Evolutionary conservation across 805 yeast species (phyloP).

Genomic region (Metschnikowia similis): DNA sequence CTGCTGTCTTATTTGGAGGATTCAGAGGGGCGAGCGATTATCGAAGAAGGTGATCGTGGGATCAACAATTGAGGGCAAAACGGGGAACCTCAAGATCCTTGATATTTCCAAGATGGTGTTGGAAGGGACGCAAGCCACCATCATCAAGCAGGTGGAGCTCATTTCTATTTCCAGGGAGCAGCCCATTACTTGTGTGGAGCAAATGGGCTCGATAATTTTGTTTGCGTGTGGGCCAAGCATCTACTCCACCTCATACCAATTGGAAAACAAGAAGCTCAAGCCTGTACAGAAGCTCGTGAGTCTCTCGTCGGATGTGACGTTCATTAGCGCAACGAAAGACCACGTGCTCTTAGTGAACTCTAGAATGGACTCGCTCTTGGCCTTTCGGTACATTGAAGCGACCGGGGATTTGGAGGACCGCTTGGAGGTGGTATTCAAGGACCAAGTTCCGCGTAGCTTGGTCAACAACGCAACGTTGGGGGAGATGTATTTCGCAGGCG

Average conservation of each 20-base stretch:
- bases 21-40: slow-evolving; percentile 24
- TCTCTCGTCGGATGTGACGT: slow-evolving; percentile 29
- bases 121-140: slow-evolving; percentile 12
- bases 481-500: slow-evolving; percentile 27
- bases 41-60: slow-evolving; percentile 38
- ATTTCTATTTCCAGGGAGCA: slow-evolving; percentile 27
- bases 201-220: slow-evolving; percentile 29
- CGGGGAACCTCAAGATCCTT: slow-evolving; percentile 30
- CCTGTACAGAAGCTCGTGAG: slow-evolving; percentile 22
- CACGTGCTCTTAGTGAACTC: slow-evolving; percentile 26
- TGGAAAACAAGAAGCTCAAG: slow-evolving; percentile 29
- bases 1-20: slow-evolving; percentile 33
- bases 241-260: slow-evolving; percentile 31
- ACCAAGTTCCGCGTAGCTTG: slow-evolving; percentile 31
- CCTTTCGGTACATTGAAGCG: slow-evolving; percentile 19
- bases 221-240: slow-evolving; percentile 29
- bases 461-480: slow-evolving; percentile 27
- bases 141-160: slow-evolving; percentile 26
- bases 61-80: slow-evolving; percentile 17
- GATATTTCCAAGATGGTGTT: slow-evolving; percentile 23
- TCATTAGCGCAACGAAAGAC: slow-evolving; percentile 19
- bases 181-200: slow-evolving; percentile 34
- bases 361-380: slow-evolving; percentile 31
- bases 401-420: not conserved
- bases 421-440: slow-evolving; percentile 21